These are phyloP conservation scores for Sporothrix variecibatus DNA, from an alignment of 2,329 filamentous ascomycete genomes.

Conservation along the genomic window DNA sequence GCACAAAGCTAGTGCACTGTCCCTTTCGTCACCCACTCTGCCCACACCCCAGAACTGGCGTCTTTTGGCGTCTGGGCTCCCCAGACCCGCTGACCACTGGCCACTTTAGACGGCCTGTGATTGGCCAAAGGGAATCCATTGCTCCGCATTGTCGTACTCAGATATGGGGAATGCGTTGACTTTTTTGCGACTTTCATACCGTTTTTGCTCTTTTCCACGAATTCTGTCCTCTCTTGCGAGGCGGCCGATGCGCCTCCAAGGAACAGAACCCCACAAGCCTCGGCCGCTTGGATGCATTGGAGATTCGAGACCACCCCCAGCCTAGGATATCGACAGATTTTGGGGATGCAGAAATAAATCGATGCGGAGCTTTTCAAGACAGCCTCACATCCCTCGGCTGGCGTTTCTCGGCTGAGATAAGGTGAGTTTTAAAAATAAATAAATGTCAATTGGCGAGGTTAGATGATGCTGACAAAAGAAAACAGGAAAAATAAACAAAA, in stretches of 20 bases:
- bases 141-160: neutral
- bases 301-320: neutral
- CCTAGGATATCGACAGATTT: neutral
- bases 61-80: neutral
- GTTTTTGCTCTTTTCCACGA: neutral
- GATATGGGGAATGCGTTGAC: neutral
- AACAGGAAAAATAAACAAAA: neutral
- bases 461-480: neutral
- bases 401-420: neutral
- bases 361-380: neutral
- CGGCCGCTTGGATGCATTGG: neutral
- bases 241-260: neutral
- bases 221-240: neutral
- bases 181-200: neutral
- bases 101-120: constrained; percentile 1
- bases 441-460: neutral
- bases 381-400: constrained; percentile 1
- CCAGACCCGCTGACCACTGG: constrained; percentile 24
- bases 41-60: constrained; percentile 1
- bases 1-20: neutral
- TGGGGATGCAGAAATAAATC: neutral
- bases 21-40: neutral
- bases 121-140: neutral
- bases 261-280: constrained; percentile 10
- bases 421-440: neutral